Conservation (phyloP, 2,329 filamentous ascomycete genomes). For the Ceratocystis ficicola region DNA sequence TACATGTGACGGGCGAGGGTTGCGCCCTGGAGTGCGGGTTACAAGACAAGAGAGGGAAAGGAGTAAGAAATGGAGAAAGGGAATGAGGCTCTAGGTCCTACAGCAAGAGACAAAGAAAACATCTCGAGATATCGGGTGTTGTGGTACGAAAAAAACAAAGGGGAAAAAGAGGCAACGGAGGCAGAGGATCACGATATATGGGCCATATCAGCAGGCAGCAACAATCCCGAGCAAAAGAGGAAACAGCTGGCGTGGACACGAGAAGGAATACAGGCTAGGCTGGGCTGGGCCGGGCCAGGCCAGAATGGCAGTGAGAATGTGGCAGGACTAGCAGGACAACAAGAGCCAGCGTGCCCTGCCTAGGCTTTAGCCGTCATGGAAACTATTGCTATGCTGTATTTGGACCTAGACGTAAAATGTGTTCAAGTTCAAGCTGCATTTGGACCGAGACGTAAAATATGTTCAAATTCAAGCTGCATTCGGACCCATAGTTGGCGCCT, state of each 20-base stretch:
- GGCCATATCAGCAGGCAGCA: not conserved
- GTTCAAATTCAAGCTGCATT: too few relatives aligned
- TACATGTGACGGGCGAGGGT: not conserved
- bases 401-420: too few relatives aligned
- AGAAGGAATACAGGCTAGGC: not conserved
- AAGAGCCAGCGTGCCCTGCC: too few relatives aligned
- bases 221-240: not conserved
- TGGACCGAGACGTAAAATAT: too few relatives aligned
- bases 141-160: not conserved
- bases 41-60: not conserved
- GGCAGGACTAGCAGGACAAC: too few relatives aligned
- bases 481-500: too few relatives aligned
- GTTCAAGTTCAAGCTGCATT: too few relatives aligned
- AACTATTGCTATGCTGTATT: too few relatives aligned
- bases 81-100: too few relatives aligned
- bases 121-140: not conserved
- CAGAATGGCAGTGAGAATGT: too few relatives aligned
- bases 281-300: too few relatives aligned
- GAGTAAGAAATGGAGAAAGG: not conserved
- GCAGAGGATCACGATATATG: not conserved
- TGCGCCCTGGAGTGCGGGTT: not conserved
- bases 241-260: not conserved
- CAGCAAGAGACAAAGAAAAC: not conserved
- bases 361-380: too few relatives aligned
- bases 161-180: not conserved